phyloP scores from a whole-genome alignment of 306 rosid species.

The Lathyrus sativus region DNA sequence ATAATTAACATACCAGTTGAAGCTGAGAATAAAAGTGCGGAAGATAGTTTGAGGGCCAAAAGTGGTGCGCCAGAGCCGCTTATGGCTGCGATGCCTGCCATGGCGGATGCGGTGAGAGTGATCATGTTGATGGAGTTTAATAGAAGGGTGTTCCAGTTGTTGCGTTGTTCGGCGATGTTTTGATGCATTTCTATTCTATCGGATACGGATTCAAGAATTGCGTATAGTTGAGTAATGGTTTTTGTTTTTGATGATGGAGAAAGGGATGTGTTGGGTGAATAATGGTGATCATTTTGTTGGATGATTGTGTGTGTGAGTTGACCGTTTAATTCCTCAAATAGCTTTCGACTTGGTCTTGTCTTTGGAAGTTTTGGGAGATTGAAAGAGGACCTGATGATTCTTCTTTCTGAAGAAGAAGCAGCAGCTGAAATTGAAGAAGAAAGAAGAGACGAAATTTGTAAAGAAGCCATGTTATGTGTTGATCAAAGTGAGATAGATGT shows the following conservation, averaged over 20 bases:
- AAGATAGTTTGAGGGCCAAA: slow-evolving; percentile 56
- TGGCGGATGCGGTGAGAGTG: slow-evolving; percentile 68
- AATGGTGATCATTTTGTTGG: slow-evolving; percentile 11
- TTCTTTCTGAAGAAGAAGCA: slow-evolving; percentile 34
- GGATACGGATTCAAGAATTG: slow-evolving; percentile 58
- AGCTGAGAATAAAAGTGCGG: slow-evolving; percentile 65
- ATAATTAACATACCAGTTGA: slow-evolving; percentile 65
- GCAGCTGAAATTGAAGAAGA: no score
- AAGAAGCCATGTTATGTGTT: slow-evolving; percentile 53
- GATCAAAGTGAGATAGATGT: not conserved
- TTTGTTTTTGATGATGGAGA: slow-evolving; percentile 19
- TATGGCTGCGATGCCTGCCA: slow-evolving; percentile 58
- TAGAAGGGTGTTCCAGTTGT: slow-evolving; percentile 78
- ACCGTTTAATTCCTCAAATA: slow-evolving; percentile 46
- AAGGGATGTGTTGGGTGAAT: not conserved
- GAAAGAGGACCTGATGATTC: slow-evolving; percentile 45
- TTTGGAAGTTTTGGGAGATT: slow-evolving; percentile 51
- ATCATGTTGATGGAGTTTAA: slow-evolving; percentile 80
- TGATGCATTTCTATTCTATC: slow-evolving; percentile 80
- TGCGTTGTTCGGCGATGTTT: slow-evolving; percentile 64
- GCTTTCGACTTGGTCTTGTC: slow-evolving; percentile 40
- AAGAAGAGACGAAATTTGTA: slow-evolving; percentile 23
- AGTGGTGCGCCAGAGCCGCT: slow-evolving; percentile 35
- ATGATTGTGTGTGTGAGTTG: slow-evolving; percentile 36
- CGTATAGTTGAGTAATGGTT: slow-evolving; percentile 51